A percentile compares a stretch with the other conserved stretches of the same genome.
These are phyloP conservation scores for Bonia amplexicaulis DNA, from an alignment of 176 grass and related monocot species.

Conservation along the genomic window DNA sequence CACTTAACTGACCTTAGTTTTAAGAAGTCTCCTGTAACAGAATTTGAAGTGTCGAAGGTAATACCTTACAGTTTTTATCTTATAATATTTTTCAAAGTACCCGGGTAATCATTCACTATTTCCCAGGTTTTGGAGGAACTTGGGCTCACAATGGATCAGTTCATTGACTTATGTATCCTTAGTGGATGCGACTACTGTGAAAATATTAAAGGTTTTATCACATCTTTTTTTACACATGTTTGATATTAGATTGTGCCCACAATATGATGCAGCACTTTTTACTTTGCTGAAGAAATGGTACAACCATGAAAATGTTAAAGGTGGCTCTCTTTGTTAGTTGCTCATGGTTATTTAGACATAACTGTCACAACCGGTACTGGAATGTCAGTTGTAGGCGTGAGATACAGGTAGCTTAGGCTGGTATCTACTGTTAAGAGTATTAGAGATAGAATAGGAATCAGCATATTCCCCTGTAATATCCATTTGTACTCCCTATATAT, in stretches of 20 bases:
- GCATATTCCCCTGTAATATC: no score
- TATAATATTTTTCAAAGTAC: neutral
- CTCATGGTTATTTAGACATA: slow-evolving; percentile 11
- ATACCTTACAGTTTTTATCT: neutral
- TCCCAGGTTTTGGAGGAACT: slow-evolving; percentile 89
- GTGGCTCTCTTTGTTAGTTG: slow-evolving; percentile 2
- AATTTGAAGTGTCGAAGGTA: slow-evolving; percentile 93
- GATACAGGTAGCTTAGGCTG: neutral
- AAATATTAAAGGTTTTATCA: slow-evolving; percentile 69
- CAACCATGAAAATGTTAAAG: slow-evolving; percentile 13
- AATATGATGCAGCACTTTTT: neutral
- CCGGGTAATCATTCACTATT: neutral
- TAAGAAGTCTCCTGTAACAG: slow-evolving; percentile 75
- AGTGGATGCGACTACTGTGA: slow-evolving; percentile 94
- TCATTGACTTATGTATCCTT: slow-evolving; percentile 89
- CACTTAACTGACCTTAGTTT: slow-evolving; percentile 81
- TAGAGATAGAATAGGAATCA: no score
- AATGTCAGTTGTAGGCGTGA: neutral
- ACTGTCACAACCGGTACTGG: neutral
- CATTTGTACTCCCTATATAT: no score
- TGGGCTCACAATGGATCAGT: slow-evolving; percentile 85
- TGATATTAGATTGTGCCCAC: neutral
- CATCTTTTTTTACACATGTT: neutral
- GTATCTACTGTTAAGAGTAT: no score
- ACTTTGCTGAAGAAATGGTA: neutral